Conservation (phyloP, 768 basidiomycete species). For the Filobasidium wieringae region DNA sequence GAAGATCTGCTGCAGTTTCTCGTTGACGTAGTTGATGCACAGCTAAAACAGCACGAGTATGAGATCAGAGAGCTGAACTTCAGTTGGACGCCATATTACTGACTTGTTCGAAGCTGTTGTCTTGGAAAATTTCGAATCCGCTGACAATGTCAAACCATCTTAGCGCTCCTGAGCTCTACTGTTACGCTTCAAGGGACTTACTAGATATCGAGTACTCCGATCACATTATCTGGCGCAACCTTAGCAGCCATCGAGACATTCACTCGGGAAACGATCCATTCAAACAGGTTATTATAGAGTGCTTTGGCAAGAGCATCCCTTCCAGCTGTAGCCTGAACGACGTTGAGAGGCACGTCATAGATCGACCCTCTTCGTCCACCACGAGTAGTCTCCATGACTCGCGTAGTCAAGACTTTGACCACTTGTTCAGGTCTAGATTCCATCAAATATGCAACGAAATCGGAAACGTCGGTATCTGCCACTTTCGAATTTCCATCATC, state of each 20-base stretch:
- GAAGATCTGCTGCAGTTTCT: conserved; percentile 98
- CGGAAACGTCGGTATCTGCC: conserved; percentile 73
- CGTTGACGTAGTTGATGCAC: conserved; percentile 99
- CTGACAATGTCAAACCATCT: conserved; percentile 9
- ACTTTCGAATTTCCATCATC: conserved; percentile 80
- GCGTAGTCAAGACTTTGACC: conserved; percentile 72
- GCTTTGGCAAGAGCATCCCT: conserved; percentile 89
- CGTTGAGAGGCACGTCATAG: conserved; percentile 90
- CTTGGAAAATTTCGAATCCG: conserved; percentile 86
- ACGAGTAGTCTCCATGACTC: conserved; percentile 81
- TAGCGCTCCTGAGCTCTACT: neutral
- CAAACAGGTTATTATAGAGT: conserved; percentile 95
- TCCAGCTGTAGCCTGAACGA: conserved; percentile 75
- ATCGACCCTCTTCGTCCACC: conserved; percentile 82
- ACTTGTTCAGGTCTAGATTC: conserved; percentile 67
- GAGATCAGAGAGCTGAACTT: neutral
- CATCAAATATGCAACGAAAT: conserved; percentile 90
- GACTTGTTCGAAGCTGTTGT: conserved; percentile 35
- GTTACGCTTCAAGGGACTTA: conserved; percentile 12
- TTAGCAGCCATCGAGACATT: conserved; percentile 94
- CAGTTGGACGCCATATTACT: neutral
- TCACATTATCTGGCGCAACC: conserved; percentile 58
- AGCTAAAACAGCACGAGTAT: conserved; percentile 48
- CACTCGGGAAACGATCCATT: conserved; percentile 95
- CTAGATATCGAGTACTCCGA: conserved; percentile 96